Evolutionary conservation across 441 rosid species (phyloP), one percentile per base, ranked within the genome.

Genomic region (Eutrema salsugineum): DNA sequence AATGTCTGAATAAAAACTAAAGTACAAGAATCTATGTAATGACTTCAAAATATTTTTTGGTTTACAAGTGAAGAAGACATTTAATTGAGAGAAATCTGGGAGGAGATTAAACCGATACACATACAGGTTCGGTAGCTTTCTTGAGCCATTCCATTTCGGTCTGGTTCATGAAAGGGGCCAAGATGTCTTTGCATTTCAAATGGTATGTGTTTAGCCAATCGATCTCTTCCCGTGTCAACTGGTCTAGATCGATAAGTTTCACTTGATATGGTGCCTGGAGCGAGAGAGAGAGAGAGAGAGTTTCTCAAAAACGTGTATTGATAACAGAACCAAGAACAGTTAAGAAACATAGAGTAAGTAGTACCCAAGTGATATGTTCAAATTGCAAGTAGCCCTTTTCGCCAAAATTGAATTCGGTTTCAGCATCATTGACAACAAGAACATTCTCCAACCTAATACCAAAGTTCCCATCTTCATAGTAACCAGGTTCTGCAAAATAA

Each of bases 361-460:
- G 78, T 85, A 95, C 99, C 99, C 98, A 93, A 42, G 99, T 95
- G 79, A 93, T 93, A 64, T 93, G 98, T 81, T 95, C 99, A 27
- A 95, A 89, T 5, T 83, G 74, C 79, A 95, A 81, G 84, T 91
- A 95, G 53, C 97, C 99, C 78, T 91, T 93, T 63, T 84, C 95
- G 4, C 97, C 98, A 43, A 95, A 95, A 72, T 93, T 93, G 77
- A 88, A 95, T 48, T 86, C 68, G 0, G 98, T 89, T 24, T 81
- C 82, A 35, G 87, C 95, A 35, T 91, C 87, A 15, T 81, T 86
- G 50, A 91, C 84, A 42, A 93, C 76, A 60, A 93, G 92, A 58
- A 95, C 98, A 77, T 95, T 95, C 88, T 95, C 99, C 85, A 95
- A 71, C 77, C 99, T 80, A 63, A 93, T 82, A 56, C 99, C 99